Evolutionary conservation across 768 basidiomycete genomes (phyloP), one percentile per base, ranked within the genome.

Genomic region (Podaxis pistillaris): DNA sequence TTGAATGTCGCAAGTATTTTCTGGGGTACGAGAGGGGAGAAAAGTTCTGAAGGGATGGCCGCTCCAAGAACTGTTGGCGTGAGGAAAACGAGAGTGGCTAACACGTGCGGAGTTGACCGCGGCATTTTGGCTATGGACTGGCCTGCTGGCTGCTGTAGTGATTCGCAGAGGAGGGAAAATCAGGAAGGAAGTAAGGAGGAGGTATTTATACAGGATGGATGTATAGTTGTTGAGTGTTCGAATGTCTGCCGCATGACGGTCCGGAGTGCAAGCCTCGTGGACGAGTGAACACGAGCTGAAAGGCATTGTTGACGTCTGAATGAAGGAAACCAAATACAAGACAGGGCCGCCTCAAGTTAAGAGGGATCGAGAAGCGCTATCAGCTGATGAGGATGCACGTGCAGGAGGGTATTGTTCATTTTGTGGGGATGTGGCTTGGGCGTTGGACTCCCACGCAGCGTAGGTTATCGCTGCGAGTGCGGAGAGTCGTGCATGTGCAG

Each of bases 1-100:
- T 81, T 74, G 38, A 84, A 82, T 1, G 84, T 85, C n/a, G 78
- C 77, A 15, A 85, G 78, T 19, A 89, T 72, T 71, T 90, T 91
- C 60, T 81, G 74, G 0, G 83, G 78, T 50, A 89, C 76, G 40
- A 86, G 74, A 0, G 83, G 74, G 1, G 86, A 88, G 75, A 83
- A 89, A 12, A 90, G 80, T 67, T 88, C 63, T 0, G 83, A 76
- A 2, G 80, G 76, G 6, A 73, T 62, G 0, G 68, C 60, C 22
- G 68, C 70, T 7, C 58, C 62, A 37, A 55, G 61, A 38, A 61
- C 65, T 26, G 56, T 7, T 1, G 62, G 62, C 28, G 33, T 26
- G 22, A 61, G 54, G 40, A 61, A 36, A 53, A 28, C 13, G 22
- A 67, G 40, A 6, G 58, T 22, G 28, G 49, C 56, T 22, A 57